phyloP scores from a whole-genome alignment of 177 flowering plant species.

The Telopea speciosissima region DNA sequence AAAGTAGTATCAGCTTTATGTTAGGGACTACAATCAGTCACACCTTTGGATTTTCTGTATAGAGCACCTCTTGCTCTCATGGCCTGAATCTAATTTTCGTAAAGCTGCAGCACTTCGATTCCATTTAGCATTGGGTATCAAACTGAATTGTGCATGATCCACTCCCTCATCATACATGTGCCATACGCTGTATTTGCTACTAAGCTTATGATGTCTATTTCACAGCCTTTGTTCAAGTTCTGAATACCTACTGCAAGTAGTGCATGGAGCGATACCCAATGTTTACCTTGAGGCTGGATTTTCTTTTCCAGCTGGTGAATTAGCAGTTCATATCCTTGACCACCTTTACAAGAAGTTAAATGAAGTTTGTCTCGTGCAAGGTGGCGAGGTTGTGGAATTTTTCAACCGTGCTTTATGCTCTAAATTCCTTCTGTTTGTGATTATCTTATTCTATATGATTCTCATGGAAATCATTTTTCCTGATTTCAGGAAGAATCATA shows the following conservation, averaged over 20 bases:
- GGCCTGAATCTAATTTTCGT: background rate
- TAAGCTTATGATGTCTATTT: background rate
- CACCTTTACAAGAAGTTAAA: conserved; percentile 68
- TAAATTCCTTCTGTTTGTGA: background rate
- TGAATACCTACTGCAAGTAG: conserved; percentile 65
- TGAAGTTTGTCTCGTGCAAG: conserved; percentile 82
- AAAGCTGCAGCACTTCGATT: no score
- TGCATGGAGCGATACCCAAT: conserved; percentile 63
- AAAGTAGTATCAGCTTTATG: background rate
- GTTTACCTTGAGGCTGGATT: conserved; percentile 36
- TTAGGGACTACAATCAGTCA: background rate
- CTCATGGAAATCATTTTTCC: conserved; percentile 7
- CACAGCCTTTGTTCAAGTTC: conserved; percentile 85
- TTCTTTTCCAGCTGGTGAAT: conserved; percentile 56
- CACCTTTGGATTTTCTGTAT: background rate
- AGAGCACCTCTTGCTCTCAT: background rate
- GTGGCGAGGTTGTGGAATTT: conserved; percentile 75
- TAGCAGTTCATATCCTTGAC: conserved; percentile 75
- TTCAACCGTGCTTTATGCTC: conserved; percentile 4
- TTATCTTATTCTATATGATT: conserved; percentile 8
- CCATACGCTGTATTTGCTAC: no score
- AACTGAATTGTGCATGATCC: no score
- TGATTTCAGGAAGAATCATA: conserved; percentile 77
- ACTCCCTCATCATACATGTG: no score
- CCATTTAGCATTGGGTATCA: background rate